phyloP scores from a whole-genome alignment of 2,329 filamentous ascomycete genomes.

The Chrysoporthe austroafricana region DNA sequence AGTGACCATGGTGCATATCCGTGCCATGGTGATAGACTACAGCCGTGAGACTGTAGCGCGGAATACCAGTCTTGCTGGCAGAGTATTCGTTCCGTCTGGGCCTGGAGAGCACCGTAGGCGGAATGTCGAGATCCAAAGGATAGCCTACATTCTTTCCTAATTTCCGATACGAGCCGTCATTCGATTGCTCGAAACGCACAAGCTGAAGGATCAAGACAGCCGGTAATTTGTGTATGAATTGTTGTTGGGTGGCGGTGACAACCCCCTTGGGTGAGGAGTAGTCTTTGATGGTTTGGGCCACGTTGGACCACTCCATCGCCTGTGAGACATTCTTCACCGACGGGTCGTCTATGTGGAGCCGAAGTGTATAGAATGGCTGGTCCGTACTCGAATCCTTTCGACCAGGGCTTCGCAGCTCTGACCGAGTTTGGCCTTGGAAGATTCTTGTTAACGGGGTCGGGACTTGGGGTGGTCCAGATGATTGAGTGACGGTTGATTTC shows the following conservation, averaged over 20 bases:
- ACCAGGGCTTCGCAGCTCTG: conserved; percentile 84
- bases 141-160: conserved; percentile 99
- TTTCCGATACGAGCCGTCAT: conserved; percentile 77
- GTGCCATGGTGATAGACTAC: conserved; percentile 98
- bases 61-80: conserved; percentile 51
- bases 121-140: conserved; percentile 91
- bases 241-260: conserved; percentile 84
- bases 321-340: conserved; percentile 91
- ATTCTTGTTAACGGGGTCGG: conserved; percentile 91
- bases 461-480: conserved; percentile 72
- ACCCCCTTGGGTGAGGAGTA: conserved; percentile 80
- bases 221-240: conserved; percentile 89
- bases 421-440: conserved; percentile 88
- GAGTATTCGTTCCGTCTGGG: conserved; percentile 61
- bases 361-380: conserved; percentile 91
- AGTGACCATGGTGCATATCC: conserved; percentile 93
- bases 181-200: conserved; percentile 81
- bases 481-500: conserved; percentile 81
- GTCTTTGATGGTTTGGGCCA: conserved; percentile 81
- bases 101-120: conserved; percentile 83
- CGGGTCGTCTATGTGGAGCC: conserved; percentile 88
- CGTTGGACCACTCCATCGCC: conserved; percentile 82
- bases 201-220: conserved; percentile 92
- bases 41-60: conserved; percentile 82
- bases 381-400: conserved; percentile 89